Percentiles rank a stretch among this genome's conserved stretches.
These are phyloP conservation scores for Paecilomyces sp. DNA, from an alignment of 2,329 filamentous ascomycete genomes.

Conservation along the genomic window DNA sequence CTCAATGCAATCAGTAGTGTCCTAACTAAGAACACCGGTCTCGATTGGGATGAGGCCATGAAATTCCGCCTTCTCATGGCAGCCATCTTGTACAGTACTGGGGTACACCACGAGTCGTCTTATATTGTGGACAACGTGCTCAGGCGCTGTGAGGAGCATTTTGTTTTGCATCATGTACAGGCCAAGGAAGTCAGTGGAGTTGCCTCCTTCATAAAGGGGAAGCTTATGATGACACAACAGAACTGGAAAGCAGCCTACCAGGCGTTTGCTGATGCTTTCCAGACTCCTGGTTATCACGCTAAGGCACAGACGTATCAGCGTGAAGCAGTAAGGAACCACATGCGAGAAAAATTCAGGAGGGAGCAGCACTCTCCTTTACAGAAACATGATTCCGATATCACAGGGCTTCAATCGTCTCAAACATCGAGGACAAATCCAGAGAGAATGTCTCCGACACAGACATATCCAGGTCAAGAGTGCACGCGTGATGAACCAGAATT, in stretches of 20 bases:
- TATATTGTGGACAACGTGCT: slow-evolving; percentile 4
- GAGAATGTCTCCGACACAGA: neutral
- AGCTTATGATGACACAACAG: slow-evolving; percentile 9
- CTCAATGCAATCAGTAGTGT: slow-evolving; percentile 3
- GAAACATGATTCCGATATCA: neutral
- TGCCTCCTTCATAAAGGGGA: slow-evolving; percentile 12
- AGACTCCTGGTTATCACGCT: slow-evolving; percentile 10
- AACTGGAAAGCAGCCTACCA: slow-evolving; percentile 11
- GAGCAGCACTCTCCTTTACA: neutral
- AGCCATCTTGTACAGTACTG: slow-evolving; percentile 1
- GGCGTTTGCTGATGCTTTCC: slow-evolving; percentile 8
- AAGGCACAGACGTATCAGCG: slow-evolving; percentile 7
- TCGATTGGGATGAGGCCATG: slow-evolving; percentile 6
- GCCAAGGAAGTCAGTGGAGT: slow-evolving; percentile 7
- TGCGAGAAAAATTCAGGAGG: neutral
- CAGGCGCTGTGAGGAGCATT: neutral
- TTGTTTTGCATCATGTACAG: neutral
- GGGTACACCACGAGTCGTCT: slow-evolving; percentile 8
- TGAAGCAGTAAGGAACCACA: slow-evolving; percentile 4
- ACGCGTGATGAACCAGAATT: neutral
- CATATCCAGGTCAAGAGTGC: neutral
- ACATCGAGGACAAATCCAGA: neutral
- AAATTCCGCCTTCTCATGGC: slow-evolving; percentile 10
- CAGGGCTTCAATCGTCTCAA: neutral
- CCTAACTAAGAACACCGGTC: slow-evolving; percentile 3